Percentiles rank a stretch among this genome's conserved stretches.
phyloP scores from a whole-genome alignment of 805 yeast genomes.

The Metschnikowia colocasiae region DNA sequence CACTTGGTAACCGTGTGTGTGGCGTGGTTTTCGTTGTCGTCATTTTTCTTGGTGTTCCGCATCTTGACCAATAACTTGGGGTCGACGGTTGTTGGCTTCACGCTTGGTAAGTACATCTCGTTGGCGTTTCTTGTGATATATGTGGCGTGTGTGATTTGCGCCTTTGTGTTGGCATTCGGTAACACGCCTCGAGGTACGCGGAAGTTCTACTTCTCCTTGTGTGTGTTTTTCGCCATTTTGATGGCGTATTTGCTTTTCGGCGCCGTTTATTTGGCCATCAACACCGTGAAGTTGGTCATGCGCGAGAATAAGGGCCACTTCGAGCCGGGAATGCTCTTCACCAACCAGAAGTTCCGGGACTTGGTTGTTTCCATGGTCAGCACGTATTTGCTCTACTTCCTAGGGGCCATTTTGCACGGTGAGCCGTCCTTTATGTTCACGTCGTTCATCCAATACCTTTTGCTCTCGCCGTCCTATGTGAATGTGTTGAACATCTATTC shows the following conservation, averaged over 20 bases:
- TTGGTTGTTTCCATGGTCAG: constrained; percentile 80
- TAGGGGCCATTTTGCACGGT: constrained; percentile 75
- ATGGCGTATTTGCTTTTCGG: constrained; percentile 91
- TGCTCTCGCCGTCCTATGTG: constrained; percentile 84
- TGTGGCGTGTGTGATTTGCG: constrained; percentile 71
- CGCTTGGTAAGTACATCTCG: constrained; percentile 73
- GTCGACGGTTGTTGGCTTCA: constrained; percentile 54
- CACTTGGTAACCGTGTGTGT: constrained; percentile 77
- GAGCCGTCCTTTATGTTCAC: constrained; percentile 95
- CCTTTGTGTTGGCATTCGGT: constrained; percentile 88
- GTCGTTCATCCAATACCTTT: constrained; percentile 75
- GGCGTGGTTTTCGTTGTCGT: constrained; percentile 89
- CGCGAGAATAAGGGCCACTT: constrained; percentile 40
- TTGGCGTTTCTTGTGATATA: constrained; percentile 84
- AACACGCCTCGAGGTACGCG: constrained; percentile 91
- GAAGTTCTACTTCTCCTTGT: constrained; percentile 69
- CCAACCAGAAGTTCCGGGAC: constrained; percentile 75
- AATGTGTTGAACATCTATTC: constrained; percentile 92
- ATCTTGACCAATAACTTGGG: constrained; percentile 78
- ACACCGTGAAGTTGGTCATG: constrained; percentile 58
- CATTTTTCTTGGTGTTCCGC: constrained; percentile 88
- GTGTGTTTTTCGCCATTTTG: constrained; percentile 75
- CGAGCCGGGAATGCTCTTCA: constrained; percentile 46
- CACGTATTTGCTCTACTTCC: constrained; percentile 75
- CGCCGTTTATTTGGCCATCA: constrained; percentile 73